Evolutionary conservation across 2,329 filamentous ascomycete species (phyloP).

Genomic region (Sporothrix pallida): DNA sequence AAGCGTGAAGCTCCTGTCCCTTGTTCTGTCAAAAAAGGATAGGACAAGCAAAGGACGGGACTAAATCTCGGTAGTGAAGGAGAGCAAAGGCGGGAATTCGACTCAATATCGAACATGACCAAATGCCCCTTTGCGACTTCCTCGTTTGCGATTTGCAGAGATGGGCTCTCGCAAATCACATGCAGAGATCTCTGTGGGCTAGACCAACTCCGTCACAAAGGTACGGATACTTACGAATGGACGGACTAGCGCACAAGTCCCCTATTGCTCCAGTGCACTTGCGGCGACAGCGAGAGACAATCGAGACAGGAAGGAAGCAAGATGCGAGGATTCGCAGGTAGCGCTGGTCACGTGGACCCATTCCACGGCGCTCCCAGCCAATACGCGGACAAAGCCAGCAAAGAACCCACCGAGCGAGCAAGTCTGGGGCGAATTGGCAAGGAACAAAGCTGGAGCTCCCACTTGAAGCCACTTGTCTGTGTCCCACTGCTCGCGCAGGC

Average conservation of each 20-base stretch:
- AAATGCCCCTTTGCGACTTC: too few species aligned
- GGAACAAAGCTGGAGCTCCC: conserved; percentile 10
- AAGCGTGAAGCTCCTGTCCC: background rate
- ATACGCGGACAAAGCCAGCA: background rate
- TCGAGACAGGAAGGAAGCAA: too few species aligned
- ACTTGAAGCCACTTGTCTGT: background rate
- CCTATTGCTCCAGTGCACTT: background rate
- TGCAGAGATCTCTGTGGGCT: conserved; percentile 11
- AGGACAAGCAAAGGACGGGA: background rate
- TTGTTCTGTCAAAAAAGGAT: background rate
- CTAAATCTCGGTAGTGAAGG: background rate
- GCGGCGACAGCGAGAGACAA: too few species aligned
- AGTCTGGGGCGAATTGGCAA: too few species aligned
- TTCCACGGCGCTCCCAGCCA: background rate
- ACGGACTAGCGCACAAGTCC: background rate
- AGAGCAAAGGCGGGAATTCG: background rate
- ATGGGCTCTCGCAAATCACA: background rate
- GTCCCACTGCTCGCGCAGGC: background rate
- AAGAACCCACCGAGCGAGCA: too few species aligned
- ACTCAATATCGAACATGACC: too few species aligned
- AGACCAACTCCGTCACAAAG: conserved; percentile 7
- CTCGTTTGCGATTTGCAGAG: too few species aligned
- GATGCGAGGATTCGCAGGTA: background rate
- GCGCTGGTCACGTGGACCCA: background rate
- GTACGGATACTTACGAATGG: background rate